These are phyloP conservation scores for Starmera amethionina DNA, from an alignment of 805 yeast species.

Conservation along the genomic window DNA sequence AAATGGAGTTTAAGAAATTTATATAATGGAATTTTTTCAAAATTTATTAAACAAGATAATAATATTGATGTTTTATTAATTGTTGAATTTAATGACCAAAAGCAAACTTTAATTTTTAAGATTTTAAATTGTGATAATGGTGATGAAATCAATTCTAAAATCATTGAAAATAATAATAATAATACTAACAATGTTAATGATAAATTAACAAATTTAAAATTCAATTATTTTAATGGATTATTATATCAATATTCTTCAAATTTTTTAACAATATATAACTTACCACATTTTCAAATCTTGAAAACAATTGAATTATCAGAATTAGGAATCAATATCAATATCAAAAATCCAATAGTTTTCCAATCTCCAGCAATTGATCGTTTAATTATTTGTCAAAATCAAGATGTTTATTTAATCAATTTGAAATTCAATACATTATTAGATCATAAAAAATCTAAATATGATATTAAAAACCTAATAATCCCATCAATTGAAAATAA, in stretches of 20 bases:
- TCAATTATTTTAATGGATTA: conserved; percentile 11
- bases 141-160: conserved; percentile 16
- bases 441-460: conserved; percentile 9
- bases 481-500: conserved; percentile 2
- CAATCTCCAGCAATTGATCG: conserved; percentile 18
- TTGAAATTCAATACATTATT: conserved; percentile 19
- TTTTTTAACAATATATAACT: conserved; percentile 7
- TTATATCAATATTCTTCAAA: conserved; percentile 12
- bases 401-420: conserved; percentile 27
- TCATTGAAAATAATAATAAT: conserved; percentile 9
- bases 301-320: conserved; percentile 6
- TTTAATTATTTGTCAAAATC: conserved; percentile 14
- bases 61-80: conserved; percentile 2
- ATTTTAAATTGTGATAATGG: conserved; percentile 8
- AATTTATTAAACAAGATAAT: conserved; percentile 9
- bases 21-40: conserved; percentile 8
- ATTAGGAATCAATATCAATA: conserved; percentile 1
- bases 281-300: conserved; percentile 15
- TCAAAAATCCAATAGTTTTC: conserved; percentile 6
- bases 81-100: conserved; percentile 8
- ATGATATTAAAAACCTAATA: conserved; percentile 6
- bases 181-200: no score
- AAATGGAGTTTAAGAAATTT: conserved; percentile 9
- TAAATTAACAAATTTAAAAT: conserved; percentile 4
- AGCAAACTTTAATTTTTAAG: conserved; percentile 12